phyloP scores from a whole-genome alignment of 192 early-diverging fungal genomes.

The Gryganskiella cystojenkinii region DNA sequence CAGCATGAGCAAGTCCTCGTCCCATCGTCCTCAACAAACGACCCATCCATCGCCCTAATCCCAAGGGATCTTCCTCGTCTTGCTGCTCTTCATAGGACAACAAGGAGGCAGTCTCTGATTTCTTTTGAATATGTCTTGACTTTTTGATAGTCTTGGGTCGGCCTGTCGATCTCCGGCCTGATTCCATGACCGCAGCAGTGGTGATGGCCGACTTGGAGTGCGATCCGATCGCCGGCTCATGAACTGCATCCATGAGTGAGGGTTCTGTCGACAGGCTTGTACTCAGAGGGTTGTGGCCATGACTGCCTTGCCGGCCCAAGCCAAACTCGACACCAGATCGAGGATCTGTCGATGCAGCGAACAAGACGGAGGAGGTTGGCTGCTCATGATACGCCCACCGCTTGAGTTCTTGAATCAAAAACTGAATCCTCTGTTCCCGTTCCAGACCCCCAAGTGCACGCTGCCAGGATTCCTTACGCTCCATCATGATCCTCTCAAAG shows the following conservation, averaged over 20 bases:
- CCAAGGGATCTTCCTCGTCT: slow-evolving; percentile 19
- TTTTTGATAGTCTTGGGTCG: background rate
- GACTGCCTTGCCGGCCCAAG: background rate
- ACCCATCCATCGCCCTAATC: slow-evolving; percentile 26
- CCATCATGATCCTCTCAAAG: slow-evolving; percentile 28
- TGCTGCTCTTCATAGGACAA: background rate
- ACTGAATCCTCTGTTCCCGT: slow-evolving; percentile 39
- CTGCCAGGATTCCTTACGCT: slow-evolving; percentile 21
- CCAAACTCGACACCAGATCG: background rate
- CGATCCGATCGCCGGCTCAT: too few relatives aligned
- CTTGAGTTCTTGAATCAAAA: slow-evolving; percentile 28
- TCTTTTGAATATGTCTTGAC: too few relatives aligned
- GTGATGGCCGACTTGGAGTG: too few relatives aligned
- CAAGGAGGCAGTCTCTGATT: background rate
- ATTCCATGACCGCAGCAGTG: too few relatives aligned
- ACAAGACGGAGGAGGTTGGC: too few relatives aligned
- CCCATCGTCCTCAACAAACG: slow-evolving; percentile 25
- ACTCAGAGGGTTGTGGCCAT: too few relatives aligned
- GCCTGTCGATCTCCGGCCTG: background rate
- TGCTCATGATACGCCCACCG: slow-evolving; percentile 23
- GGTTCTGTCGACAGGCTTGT: too few relatives aligned
- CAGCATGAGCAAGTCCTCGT: slow-evolving; percentile 2
- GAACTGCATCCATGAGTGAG: too few relatives aligned
- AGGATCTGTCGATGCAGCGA: too few relatives aligned
- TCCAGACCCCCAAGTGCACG: slow-evolving; percentile 24